Evolutionary conservation across 768 basidiomycete species (phyloP).

Genomic region (Leccinum ochraceum): DNA sequence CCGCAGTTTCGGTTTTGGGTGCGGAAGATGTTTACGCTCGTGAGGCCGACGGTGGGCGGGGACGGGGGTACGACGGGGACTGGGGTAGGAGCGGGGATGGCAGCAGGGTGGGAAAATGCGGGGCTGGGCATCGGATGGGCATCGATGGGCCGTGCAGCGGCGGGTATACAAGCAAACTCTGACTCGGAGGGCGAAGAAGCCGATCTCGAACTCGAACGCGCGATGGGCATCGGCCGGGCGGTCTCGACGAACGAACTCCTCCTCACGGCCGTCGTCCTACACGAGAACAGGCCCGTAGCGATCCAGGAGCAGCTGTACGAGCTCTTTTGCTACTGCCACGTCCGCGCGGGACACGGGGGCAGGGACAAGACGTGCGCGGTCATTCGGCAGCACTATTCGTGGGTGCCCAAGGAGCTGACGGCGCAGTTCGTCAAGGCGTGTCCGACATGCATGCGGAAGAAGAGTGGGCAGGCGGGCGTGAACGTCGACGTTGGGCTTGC

Average conservation of each 20-base stretch:
- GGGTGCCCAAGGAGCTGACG: constrained; percentile 84
- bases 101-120: neutral
- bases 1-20: constrained; percentile 84
- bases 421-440: constrained; percentile 77
- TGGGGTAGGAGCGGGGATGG: neutral
- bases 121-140: neutral
- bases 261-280: constrained; percentile 53
- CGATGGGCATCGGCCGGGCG: constrained; percentile 19
- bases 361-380: constrained; percentile 75
- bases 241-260: constrained; percentile 11
- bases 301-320: constrained; percentile 78
- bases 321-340: constrained; percentile 73
- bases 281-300: constrained; percentile 73
- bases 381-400: constrained; percentile 71
- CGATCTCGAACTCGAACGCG: constrained; percentile 18
- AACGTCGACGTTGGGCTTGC: neutral
- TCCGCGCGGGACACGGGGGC: constrained; percentile 65
- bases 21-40: constrained; percentile 73
- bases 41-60: constrained; percentile 23
- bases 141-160: neutral
- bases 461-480: constrained; percentile 35
- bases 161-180: neutral
- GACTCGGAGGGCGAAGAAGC: constrained; percentile 10
- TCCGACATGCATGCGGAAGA: constrained; percentile 64
- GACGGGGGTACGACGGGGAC: constrained; percentile 17